Percentiles rank a stretch among this genome's conserved stretches.
Evolutionary conservation across 768 basidiomycete species (phyloP).

Genomic region (Kondoa subrosea): DNA sequence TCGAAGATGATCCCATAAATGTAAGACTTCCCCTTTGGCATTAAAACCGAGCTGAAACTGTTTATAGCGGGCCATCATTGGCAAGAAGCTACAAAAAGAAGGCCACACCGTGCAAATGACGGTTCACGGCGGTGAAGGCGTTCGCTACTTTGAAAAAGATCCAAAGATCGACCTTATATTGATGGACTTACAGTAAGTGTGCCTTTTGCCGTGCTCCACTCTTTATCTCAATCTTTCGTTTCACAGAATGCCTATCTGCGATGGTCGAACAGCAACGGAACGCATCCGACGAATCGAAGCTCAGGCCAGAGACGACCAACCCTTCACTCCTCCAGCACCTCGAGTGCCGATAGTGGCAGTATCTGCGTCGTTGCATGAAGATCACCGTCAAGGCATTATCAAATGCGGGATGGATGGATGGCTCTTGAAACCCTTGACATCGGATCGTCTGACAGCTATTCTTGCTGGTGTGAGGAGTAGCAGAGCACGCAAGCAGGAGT

Average conservation of each 20-base stretch:
- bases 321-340: slow-evolving; percentile 38
- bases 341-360: slow-evolving; percentile 68
- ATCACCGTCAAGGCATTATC: slow-evolving; percentile 16
- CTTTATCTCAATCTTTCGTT: too few relatives aligned
- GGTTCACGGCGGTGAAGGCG: slow-evolving; percentile 60
- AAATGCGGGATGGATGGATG: slow-evolving; percentile 40
- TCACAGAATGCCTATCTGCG: slow-evolving; percentile 58
- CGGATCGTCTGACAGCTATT: slow-evolving; percentile 46
- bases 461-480: slow-evolving; percentile 46
- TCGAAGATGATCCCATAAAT: slow-evolving; percentile 36
- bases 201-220: not conserved
- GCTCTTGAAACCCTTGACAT: slow-evolving; percentile 69
- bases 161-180: slow-evolving; percentile 50
- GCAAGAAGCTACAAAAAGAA: slow-evolving; percentile 49
- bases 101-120: slow-evolving; percentile 50
- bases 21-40: not conserved
- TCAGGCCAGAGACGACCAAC: slow-evolving; percentile 12
- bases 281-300: slow-evolving; percentile 50
- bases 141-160: slow-evolving; percentile 41
- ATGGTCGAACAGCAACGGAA: slow-evolving; percentile 53
- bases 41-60: slow-evolving; percentile 26
- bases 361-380: slow-evolving; percentile 46
- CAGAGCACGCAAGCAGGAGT: slow-evolving; percentile 40
- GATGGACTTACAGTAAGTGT: slow-evolving; percentile 55
- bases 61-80: slow-evolving; percentile 51